A percentile compares a stretch with the other conserved stretches of the same genome.
Evolutionary conservation across 768 basidiomycete genomes (phyloP).

Genomic region (Dioszegia aurantiaca): DNA sequence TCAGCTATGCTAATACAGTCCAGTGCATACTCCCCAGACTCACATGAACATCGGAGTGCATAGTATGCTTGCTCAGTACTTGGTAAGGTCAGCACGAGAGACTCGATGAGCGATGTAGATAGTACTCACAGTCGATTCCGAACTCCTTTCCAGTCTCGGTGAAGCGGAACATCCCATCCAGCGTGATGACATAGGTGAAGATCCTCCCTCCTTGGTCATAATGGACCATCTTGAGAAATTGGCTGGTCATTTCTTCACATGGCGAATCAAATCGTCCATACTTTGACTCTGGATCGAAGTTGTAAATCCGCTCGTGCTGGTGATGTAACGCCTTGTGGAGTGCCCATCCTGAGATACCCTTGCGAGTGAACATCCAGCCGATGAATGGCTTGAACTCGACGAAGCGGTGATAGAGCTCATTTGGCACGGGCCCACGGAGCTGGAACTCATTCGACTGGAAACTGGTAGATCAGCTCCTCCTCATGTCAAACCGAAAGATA

Average conservation of each 20-base stretch:
- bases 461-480: constrained; percentile 33
- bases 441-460: constrained; percentile 58
- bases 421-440: constrained; percentile 56
- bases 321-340: constrained; percentile 54
- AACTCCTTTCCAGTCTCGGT: constrained; percentile 84
- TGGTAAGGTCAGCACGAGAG: too few relatives aligned
- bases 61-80: constrained; percentile 79
- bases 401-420: constrained; percentile 51
- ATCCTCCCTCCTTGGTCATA: constrained; percentile 57
- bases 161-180: constrained; percentile 72
- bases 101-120: too few relatives aligned
- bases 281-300: constrained; percentile 53
- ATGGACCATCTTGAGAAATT: constrained; percentile 56
- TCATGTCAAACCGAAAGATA: too few relatives aligned
- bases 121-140: constrained; percentile 61
- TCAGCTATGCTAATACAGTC: constrained; percentile 11
- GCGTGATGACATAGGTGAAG: constrained; percentile 79
- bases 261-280: constrained; percentile 50
- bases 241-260: constrained; percentile 34
- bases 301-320: constrained; percentile 55
- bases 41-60: constrained; percentile 65
- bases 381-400: constrained; percentile 56
- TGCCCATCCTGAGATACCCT: constrained; percentile 53
- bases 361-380: constrained; percentile 54
- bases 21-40: constrained; percentile 8